Percentiles rank a stretch among this genome's conserved stretches.
phyloP scores from a whole-genome alignment of 192 early-diverging fungal species.

The Podila epicladia region DNA sequence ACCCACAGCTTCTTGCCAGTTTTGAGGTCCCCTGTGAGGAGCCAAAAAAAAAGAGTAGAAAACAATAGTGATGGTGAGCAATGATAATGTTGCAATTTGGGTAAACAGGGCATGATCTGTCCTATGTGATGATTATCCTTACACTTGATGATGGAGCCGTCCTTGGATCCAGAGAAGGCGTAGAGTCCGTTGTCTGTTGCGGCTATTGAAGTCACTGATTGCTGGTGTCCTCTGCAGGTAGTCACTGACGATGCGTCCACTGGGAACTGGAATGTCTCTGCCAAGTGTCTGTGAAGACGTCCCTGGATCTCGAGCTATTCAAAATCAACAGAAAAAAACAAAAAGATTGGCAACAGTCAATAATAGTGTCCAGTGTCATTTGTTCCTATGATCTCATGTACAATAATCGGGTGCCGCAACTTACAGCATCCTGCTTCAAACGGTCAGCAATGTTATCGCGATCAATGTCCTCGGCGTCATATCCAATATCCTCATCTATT shows the following conservation, averaged over 20 bases:
- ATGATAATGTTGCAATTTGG: not conserved
- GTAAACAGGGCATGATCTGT: not conserved
- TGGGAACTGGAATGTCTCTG: constrained; percentile 50
- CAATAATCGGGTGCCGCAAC: constrained; percentile 1
- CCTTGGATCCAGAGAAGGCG: constrained; percentile 92
- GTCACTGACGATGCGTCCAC: constrained; percentile 42
- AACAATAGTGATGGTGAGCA: not conserved
- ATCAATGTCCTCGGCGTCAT: constrained; percentile 94
- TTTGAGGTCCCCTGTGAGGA: constrained; percentile 67
- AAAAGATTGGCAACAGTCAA: no score
- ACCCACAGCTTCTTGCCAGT: constrained; percentile 74
- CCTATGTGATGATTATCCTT: constrained; percentile 5
- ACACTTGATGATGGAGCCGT: constrained; percentile 93
- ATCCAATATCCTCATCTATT: constrained; percentile 71
- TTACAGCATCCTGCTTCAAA: constrained; percentile 81
- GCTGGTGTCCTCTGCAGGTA: constrained; percentile 71
- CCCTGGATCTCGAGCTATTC: constrained; percentile 37
- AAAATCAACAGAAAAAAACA: constrained; percentile 42
- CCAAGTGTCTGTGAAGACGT: constrained; percentile 34
- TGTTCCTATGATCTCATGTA: constrained; percentile 17
- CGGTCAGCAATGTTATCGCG: constrained; percentile 92
- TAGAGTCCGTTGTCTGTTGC: constrained; percentile 70
- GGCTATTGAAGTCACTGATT: constrained; percentile 86
- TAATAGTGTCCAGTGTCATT: constrained; percentile 60
- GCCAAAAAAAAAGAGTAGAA: constrained; percentile 2